Evolutionary conservation across 345 rosid genomes (phyloP).

Genomic region (Euphorbia lathyris): DNA sequence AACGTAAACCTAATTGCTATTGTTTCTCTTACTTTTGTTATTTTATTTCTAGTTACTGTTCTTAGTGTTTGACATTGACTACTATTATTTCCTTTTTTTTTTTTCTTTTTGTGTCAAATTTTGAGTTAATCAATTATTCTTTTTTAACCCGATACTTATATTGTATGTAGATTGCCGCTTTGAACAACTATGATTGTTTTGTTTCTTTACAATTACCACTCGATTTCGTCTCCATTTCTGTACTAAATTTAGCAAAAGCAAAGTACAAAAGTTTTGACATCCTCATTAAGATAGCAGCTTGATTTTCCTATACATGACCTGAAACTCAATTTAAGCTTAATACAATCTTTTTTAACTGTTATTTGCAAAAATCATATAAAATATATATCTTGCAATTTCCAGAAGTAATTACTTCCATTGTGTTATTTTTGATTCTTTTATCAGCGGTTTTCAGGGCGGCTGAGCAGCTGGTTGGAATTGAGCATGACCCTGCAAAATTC

Average conservation of each 20-base stretch:
- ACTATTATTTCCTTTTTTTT: not conserved
- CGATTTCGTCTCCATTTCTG: too few species aligned
- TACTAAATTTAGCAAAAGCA: too few species aligned
- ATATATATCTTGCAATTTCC: not conserved
- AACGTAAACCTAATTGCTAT: constrained; percentile 40
- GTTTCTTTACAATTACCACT: too few species aligned
- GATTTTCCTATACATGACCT: too few species aligned
- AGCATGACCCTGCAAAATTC: constrained; percentile 81
- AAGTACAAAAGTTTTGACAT: too few species aligned
- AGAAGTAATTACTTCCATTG: not conserved
- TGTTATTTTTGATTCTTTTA: not conserved
- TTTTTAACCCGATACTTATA: too few species aligned
- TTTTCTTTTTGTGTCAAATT: too few species aligned
- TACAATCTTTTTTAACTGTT: not conserved
- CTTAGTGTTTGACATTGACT: not conserved
- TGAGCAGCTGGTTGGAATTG: constrained; percentile 89
- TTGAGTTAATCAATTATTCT: too few species aligned
- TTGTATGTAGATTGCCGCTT: too few species aligned
- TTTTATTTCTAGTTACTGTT: not conserved
- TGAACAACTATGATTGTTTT: too few species aligned
- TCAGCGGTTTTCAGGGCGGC: constrained; percentile 59
- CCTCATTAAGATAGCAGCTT: too few species aligned
- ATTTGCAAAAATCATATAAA: not conserved
- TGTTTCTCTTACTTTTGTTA: not conserved
- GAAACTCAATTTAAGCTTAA: too few species aligned